A percentile compares a stretch with the other conserved stretches of the same genome.
These are phyloP conservation scores for Umbellularia californica DNA, from an alignment of 164 flowering plant genomes.

Conservation along the genomic window DNA sequence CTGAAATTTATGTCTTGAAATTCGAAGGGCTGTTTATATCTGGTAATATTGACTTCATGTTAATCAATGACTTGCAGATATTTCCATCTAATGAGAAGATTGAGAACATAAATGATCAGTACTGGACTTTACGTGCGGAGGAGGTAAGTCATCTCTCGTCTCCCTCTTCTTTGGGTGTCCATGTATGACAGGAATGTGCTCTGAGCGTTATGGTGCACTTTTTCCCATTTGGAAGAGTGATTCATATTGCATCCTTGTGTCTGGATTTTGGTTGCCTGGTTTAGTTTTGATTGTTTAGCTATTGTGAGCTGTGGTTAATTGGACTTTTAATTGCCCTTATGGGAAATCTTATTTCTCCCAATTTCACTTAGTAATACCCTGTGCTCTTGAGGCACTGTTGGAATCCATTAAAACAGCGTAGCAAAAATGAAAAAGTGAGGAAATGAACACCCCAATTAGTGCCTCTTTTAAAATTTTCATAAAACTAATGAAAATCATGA, in stretches of 20 bases:
- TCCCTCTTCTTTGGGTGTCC: background rate
- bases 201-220: background rate
- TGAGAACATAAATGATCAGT: slow-evolving; percentile 83
- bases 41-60: background rate
- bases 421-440: too few relatives aligned
- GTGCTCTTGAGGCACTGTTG: too few relatives aligned
- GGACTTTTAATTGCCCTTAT: too few relatives aligned
- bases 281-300: too few relatives aligned
- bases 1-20: background rate
- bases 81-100: slow-evolving; percentile 71
- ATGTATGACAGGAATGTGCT: background rate
- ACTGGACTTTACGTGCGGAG: slow-evolving; percentile 88
- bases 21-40: background rate
- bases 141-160: slow-evolving; percentile 39
- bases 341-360: too few relatives aligned
- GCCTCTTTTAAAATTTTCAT: too few relatives aligned
- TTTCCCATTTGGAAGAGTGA: background rate
- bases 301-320: too few relatives aligned
- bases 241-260: background rate
- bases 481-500: too few relatives aligned
- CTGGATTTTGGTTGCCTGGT: background rate
- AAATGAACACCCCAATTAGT: too few relatives aligned
- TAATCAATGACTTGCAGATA: slow-evolving; percentile 40
- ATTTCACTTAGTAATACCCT: too few relatives aligned
- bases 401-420: too few relatives aligned